Conservation (phyloP, 345 rosid genomes). For the Eucalyptus cloeziana region DNA sequence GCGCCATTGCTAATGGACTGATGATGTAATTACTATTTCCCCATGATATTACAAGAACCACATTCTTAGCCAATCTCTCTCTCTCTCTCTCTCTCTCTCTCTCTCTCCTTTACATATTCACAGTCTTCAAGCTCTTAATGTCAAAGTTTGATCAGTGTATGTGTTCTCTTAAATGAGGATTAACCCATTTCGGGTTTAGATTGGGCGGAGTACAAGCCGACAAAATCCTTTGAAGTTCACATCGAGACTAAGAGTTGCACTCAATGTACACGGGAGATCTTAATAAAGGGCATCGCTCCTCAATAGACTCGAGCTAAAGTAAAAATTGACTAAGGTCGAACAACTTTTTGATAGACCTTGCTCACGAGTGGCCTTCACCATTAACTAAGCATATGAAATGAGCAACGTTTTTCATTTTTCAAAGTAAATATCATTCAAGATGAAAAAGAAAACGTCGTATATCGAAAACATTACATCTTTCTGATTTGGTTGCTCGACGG, state of each 20-base stretch:
- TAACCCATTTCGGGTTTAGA: not conserved
- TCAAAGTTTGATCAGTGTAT: not conserved
- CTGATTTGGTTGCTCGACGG: not conserved
- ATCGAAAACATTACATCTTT: not conserved
- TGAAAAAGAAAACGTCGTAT: rapidly evolving
- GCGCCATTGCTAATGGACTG: constrained; percentile 44
- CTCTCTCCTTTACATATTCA: not conserved
- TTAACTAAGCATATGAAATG: not conserved
- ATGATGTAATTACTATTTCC: not conserved
- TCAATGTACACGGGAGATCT: not conserved
- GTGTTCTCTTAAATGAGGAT: not conserved
- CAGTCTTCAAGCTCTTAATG: not conserved
- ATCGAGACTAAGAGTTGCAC: rapidly evolving
- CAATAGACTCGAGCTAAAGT: not conserved
- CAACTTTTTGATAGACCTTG: not conserved
- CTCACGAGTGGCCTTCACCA: not conserved
- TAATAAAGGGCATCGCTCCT: not conserved
- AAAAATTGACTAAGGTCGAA: not conserved
- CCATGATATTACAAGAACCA: not conserved
- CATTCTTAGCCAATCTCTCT: not conserved
- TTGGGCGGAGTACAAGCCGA: not conserved
- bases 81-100: too few species aligned
- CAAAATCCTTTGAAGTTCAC: not conserved
- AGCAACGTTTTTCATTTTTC: not conserved
- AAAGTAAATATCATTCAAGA: not conserved